phyloP scores from a whole-genome alignment of 75 land plant genomes.

The Ceratopteris richardii region DNA sequence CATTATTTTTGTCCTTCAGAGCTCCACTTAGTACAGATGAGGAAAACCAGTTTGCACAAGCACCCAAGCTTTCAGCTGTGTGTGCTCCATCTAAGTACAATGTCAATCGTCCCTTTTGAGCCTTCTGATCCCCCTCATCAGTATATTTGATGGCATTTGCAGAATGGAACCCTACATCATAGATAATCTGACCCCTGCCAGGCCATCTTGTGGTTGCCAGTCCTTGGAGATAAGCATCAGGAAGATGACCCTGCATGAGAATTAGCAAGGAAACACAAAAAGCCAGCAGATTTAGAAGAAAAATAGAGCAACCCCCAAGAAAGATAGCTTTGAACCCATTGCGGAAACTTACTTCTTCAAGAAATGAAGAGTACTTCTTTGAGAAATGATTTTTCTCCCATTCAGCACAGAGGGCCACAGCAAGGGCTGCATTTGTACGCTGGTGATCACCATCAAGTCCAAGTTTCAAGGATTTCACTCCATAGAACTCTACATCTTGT shows the following conservation, averaged over 20 bases:
- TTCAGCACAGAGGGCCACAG: conserved; percentile 52
- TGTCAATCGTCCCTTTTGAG: conserved; percentile 28
- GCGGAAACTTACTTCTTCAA: not conserved
- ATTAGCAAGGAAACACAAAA: not conserved
- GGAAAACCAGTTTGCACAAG: conserved; percentile 89
- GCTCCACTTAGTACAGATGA: conserved; percentile 6
- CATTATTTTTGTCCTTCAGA: not conserved
- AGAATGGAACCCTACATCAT: conserved; percentile 19
- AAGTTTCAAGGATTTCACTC: conserved; percentile 43
- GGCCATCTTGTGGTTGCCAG: conserved; percentile 56
- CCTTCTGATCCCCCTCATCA: not conserved
- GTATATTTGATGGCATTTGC: not conserved
- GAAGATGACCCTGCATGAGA: conserved; percentile 20
- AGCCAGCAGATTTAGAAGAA: not conserved
- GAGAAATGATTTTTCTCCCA: conserved; percentile 54
- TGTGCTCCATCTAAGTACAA: conserved; percentile 98
- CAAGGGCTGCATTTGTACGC: conserved; percentile 76
- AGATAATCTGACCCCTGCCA: conserved; percentile 81
- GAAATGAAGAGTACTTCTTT: conserved; percentile 4
- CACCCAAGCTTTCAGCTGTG: conserved; percentile 98
- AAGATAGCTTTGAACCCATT: not conserved
- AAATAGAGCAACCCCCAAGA: not conserved
- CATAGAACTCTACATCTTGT: conserved; percentile 40
- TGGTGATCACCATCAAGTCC: conserved; percentile 87
- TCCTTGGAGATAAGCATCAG: conserved; percentile 71